Conservation (phyloP, 208 protist species). For the Leishmania amazonensis region DNA sequence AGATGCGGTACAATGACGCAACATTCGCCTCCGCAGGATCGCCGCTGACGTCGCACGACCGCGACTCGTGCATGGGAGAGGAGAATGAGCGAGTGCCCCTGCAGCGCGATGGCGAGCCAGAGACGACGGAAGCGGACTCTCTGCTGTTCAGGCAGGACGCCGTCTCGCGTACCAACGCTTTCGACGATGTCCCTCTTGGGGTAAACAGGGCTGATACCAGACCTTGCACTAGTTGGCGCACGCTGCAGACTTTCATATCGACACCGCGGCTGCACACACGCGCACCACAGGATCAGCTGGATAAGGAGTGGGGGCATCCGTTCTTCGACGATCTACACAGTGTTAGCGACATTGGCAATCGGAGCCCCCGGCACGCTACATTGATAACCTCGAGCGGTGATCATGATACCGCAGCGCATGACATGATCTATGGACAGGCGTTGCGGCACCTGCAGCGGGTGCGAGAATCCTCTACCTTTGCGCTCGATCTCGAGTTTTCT, state of each 20-base stretch:
- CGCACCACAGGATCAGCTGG: background rate
- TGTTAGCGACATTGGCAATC: background rate
- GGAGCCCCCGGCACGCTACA: background rate
- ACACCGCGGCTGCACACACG: background rate
- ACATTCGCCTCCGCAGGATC: background rate
- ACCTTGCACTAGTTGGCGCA: background rate
- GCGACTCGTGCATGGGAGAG: background rate
- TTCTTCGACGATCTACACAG: background rate
- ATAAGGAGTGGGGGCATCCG: background rate
- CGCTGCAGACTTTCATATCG: background rate
- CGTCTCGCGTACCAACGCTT: background rate
- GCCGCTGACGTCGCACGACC: background rate
- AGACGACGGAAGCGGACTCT: background rate
- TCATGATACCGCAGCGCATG: background rate
- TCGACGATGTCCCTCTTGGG: background rate
- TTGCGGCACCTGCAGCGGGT: background rate
- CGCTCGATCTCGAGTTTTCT: background rate
- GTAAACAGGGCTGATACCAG: background rate
- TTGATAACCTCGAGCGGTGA: background rate
- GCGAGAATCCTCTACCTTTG: background rate
- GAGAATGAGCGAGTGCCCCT: background rate
- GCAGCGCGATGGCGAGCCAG: background rate
- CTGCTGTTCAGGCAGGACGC: background rate
- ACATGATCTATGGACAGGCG: background rate
- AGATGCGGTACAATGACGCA: background rate